Evolutionary conservation across 1,139 yeast species (phyloP).

Genomic region (Cylindricascospora bacillispora): DNA sequence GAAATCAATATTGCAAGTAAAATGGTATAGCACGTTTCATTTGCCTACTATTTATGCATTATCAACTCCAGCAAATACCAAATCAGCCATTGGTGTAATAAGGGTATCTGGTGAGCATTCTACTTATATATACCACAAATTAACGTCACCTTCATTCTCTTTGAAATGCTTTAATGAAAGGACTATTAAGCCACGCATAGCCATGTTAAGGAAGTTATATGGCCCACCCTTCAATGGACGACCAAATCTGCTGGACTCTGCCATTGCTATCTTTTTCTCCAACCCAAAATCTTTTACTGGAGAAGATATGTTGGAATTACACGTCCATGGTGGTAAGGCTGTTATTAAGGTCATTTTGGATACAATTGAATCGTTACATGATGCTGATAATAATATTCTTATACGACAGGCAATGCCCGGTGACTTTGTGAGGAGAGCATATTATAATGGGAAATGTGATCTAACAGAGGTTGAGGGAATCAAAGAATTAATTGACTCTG

Average conservation of each 20-base stretch:
- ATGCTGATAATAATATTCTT: conserved; percentile 24
- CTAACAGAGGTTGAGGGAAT: conserved; percentile 86
- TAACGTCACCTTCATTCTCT: no score
- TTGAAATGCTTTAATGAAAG: no score
- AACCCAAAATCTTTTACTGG: conserved; percentile 87
- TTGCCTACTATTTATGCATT: conserved; percentile 72
- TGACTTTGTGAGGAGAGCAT: conserved; percentile 80
- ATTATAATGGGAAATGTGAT: conserved; percentile 52
- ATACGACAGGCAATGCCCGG: conserved; percentile 86
- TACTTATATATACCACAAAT: conserved; percentile 24
- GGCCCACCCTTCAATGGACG: conserved; percentile 24
- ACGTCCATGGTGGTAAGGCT: conserved; percentile 89
- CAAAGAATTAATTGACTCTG: conserved; percentile 82
- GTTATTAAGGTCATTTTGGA: conserved; percentile 56
- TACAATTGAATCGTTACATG: conserved; percentile 45
- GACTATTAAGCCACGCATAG: conserved; percentile 34
- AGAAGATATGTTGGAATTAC: conserved; percentile 78
- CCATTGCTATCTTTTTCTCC: conserved; percentile 54
- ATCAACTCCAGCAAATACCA: conserved; percentile 61
- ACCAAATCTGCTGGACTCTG: conserved; percentile 52
- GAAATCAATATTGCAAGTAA: no score
- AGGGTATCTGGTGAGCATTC: conserved; percentile 70
- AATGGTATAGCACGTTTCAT: no score
- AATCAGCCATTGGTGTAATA: conserved; percentile 80
- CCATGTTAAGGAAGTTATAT: conserved; percentile 45